Conservation (phyloP, 1,284 basidiomycete species). For the Cutaneotrichosporon sp. region DNA sequence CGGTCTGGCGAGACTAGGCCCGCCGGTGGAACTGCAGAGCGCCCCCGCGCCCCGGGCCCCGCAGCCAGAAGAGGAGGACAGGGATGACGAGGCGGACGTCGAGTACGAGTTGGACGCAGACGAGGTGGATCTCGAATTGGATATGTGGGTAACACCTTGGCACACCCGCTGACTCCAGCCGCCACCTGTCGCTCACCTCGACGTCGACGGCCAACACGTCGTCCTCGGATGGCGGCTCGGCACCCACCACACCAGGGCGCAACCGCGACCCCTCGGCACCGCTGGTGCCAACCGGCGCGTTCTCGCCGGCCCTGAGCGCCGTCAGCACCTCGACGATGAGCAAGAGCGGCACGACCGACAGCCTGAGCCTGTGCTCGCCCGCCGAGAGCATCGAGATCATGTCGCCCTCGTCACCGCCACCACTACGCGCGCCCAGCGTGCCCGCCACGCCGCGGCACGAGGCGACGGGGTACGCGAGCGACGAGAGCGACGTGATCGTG, state of each 20-base stretch:
- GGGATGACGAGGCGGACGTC: background rate
- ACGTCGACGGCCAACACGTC: background rate
- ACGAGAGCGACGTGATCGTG: slow-evolving; percentile 11
- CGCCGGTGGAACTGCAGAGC: background rate
- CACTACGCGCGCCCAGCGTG: background rate
- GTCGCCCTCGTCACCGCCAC: slow-evolving; percentile 6
- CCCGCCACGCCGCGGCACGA: slow-evolving; percentile 8
- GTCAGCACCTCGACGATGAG: background rate
- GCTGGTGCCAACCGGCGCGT: background rate
- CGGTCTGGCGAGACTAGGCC: background rate
- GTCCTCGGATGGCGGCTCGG: slow-evolving; percentile 4
- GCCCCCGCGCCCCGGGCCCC: background rate
- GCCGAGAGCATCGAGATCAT: slow-evolving; percentile 4
- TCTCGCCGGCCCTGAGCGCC: background rate
- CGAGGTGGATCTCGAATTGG: slow-evolving; percentile 13
- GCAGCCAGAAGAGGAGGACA: background rate
- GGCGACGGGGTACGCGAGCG: slow-evolving; percentile 9
- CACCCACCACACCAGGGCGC: slow-evolving; percentile 1
- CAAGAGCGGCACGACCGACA: slow-evolving; percentile 4
- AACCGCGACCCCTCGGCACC: background rate
- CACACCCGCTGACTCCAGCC: background rate
- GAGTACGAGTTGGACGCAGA: background rate
- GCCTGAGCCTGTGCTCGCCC: background rate
- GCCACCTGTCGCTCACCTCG: slow-evolving; percentile 3
- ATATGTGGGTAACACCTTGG: slow-evolving; percentile 8